Evolutionary conservation across 179 eudicot species (phyloP), one percentile per base, ranked within the genome.

Genomic region (Nepenthes alata): DNA sequence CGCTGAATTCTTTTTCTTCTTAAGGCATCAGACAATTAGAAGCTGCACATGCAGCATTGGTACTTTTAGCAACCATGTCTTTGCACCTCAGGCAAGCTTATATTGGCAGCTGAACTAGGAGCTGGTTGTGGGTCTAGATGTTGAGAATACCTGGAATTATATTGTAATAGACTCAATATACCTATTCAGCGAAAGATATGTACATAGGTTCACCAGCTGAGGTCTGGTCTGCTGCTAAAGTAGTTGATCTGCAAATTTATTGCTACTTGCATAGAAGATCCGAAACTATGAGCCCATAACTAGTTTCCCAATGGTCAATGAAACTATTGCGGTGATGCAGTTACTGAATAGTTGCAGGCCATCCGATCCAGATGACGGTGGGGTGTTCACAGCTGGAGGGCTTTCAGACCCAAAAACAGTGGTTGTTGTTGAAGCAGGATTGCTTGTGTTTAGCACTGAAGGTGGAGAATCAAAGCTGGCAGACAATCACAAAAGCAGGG

Each of bases 281-380:
- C 25, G 47, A 47, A 4, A 57, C 47, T 68, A 83, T 55, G 51
- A 11, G 38, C 67, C 61, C 39, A 74, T 62, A 61, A 78, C 48
- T 14, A 81, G 66, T 67, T 68, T 77, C 57, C 76, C 78, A 7
- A 73, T 67, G 58, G 74, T 47, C 12, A 67, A 49, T 25, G 76
- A 76, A 47, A 77, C 61, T 67, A 71, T 75, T 60, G 80, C 62
- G 53, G 70, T 45, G 61, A 78, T 49, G 76, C 76, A 70, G 11
- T 78, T 55, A 16, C 84, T 50, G 67, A 77, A 65, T 11, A 82
- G 94, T 65, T 69, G 81, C 59, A 74, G 57, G 51, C 39, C 35
- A 53, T 67, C 67, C 14, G 95, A 83, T 51, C 58, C 77, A 64
- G 89, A 76, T 37, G 79, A 74, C 36, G 79, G 73, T 14, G 78